Conservation (phyloP, 2,329 filamentous ascomycete genomes). For the Leptoxyphium fumago region DNA sequence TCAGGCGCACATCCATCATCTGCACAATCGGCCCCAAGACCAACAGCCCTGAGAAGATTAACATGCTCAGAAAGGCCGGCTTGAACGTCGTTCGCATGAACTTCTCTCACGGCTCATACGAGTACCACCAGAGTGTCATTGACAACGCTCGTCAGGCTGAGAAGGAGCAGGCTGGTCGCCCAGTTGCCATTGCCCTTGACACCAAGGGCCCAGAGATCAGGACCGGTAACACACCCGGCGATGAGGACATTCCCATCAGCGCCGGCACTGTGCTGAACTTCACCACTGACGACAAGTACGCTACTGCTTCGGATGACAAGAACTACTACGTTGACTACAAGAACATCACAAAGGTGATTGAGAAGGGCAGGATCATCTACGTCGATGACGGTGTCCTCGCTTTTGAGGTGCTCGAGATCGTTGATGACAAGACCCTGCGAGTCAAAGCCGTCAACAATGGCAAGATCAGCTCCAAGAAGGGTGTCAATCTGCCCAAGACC, state of each 20-base stretch:
- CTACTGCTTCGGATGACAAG: conserved; percentile 66
- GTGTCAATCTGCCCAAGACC: conserved; percentile 96
- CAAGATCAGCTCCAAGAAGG: conserved; percentile 97
- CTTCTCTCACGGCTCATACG: conserved; percentile 89
- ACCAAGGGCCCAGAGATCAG: conserved; percentile 79
- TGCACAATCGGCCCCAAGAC: conserved; percentile 99
- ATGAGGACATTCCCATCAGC: conserved; percentile 65
- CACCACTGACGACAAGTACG: conserved; percentile 90
- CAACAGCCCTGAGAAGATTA: conserved; percentile 94
- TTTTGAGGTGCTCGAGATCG: conserved; percentile 79
- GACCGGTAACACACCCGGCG: conserved; percentile 57
- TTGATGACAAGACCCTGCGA: conserved; percentile 78
- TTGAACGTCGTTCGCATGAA: conserved; percentile 99
- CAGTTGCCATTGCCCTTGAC: conserved; percentile 85
- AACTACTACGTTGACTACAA: conserved; percentile 99
- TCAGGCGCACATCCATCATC: conserved; percentile 94
- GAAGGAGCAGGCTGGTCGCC: conserved; percentile 60
- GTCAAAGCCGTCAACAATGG: conserved; percentile 90
- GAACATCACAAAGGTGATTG: conserved; percentile 98
- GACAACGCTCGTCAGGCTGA: conserved; percentile 87
- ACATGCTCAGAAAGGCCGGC: conserved; percentile 71
- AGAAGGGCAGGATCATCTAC: conserved; percentile 83
- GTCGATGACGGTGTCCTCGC: conserved; percentile 97
- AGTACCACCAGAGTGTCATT: conserved; percentile 96
- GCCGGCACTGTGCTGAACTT: conserved; percentile 81